A percentile compares a stretch with the other conserved stretches of the same genome.
Evolutionary conservation across 2,329 filamentous ascomycete species (phyloP).

Genomic region (Graphilbum ipis-grandicollis): DNA sequence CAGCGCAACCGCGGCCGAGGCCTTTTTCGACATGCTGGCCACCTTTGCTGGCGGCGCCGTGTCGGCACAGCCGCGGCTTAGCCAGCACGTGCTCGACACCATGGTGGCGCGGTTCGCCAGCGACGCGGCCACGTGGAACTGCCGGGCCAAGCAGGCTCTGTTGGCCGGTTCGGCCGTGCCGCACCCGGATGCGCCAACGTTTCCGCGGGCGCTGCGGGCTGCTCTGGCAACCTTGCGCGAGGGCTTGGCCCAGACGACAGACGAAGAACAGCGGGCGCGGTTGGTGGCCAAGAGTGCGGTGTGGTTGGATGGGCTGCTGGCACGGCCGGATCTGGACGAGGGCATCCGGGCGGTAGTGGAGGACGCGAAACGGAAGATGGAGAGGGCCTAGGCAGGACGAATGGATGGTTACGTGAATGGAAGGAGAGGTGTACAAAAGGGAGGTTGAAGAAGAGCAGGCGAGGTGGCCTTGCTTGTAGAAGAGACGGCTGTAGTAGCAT

Average conservation of each 20-base stretch:
- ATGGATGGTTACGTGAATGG: no score
- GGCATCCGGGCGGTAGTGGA: slow-evolving; percentile 37
- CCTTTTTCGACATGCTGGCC: slow-evolving; percentile 68
- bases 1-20: slow-evolving; percentile 45
- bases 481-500: no score
- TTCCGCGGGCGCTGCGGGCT: slow-evolving; percentile 52
- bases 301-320: slow-evolving; percentile 39
- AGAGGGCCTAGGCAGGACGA: slow-evolving; percentile 4
- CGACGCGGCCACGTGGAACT: slow-evolving; percentile 47
- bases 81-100: slow-evolving; percentile 50
- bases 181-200: slow-evolving; percentile 41
- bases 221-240: slow-evolving; percentile 45
- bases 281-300: slow-evolving; percentile 29
- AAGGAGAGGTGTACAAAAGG: no score
- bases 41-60: slow-evolving; percentile 32
- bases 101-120: slow-evolving; percentile 43
- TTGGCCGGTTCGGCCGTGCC: slow-evolving; percentile 33
- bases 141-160: slow-evolving; percentile 54
- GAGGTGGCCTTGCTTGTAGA: no score
- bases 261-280: slow-evolving; percentile 17
- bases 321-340: slow-evolving; percentile 32
- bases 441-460: no score
- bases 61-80: slow-evolving; percentile 41
- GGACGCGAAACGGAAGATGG: slow-evolving; percentile 25
- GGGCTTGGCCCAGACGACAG: slow-evolving; percentile 24